Conservation (phyloP, 176 grass and related monocot genomes). For the Oryza officinalis region DNA sequence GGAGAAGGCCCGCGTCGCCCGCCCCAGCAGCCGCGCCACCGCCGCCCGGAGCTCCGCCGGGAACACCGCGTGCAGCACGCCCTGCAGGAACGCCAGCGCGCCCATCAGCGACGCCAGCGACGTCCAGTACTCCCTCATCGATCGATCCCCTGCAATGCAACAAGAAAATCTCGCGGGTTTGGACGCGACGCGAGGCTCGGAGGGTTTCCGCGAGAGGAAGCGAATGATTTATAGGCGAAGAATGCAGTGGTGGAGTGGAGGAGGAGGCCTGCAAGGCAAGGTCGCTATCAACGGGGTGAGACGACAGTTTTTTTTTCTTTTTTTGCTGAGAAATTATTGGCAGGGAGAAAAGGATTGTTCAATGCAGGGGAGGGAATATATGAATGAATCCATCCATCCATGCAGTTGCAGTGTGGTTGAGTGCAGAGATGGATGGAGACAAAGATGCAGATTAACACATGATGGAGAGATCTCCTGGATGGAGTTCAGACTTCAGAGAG, state of each 20-base stretch:
- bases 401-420: background rate
- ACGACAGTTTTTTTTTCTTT: background rate
- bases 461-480: no score
- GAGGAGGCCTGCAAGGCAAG: constrained; percentile 4
- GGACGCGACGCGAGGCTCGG: constrained; percentile 3
- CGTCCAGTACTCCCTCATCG: constrained; percentile 76
- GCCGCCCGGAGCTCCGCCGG: constrained; percentile 67
- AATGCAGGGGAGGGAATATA: no score
- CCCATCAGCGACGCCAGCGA: constrained; percentile 86
- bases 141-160: background rate
- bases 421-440: background rate
- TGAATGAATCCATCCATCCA: no score
- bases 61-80: constrained; percentile 60
- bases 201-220: constrained; percentile 19
- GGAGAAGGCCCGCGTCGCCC: constrained; percentile 51
- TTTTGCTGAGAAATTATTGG: background rate
- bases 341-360: no score
- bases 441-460: background rate
- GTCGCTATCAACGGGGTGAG: constrained; percentile 13
- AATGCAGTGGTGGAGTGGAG: background rate
- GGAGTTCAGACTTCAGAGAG: no score
- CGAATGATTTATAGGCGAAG: constrained; percentile 32
- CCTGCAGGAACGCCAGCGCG: constrained; percentile 72
- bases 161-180: background rate
- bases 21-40: constrained; percentile 46